phyloP scores from a whole-genome alignment of 352 stramenopile species.

The Phytophthora pistaciae region DNA sequence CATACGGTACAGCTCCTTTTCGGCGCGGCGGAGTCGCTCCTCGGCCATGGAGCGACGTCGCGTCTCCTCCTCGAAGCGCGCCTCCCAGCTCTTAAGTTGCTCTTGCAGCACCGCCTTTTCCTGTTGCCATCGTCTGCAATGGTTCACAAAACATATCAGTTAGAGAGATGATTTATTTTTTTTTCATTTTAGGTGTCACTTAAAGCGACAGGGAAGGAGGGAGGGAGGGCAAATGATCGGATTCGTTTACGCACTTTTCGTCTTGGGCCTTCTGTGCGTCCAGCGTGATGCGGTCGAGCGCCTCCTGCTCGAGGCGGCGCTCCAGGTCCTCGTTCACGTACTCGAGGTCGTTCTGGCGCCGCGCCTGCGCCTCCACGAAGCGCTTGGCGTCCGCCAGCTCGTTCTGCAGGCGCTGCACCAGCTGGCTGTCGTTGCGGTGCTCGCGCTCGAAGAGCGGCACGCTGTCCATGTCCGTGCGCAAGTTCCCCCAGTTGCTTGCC shows the following conservation, averaged over 20 bases:
- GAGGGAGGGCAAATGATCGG: neutral
- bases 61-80: slow-evolving; percentile 81
- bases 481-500: slow-evolving; percentile 61
- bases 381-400: slow-evolving; percentile 87
- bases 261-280: slow-evolving; percentile 86
- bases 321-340: slow-evolving; percentile 91
- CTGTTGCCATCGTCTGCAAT: slow-evolving; percentile 67
- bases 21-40: slow-evolving; percentile 79
- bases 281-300: slow-evolving; percentile 84
- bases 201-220: slow-evolving; percentile 16
- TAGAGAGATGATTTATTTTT: neutral
- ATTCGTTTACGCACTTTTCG: slow-evolving; percentile 62
- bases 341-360: slow-evolving; percentile 87
- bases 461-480: slow-evolving; percentile 78
- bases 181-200: neutral
- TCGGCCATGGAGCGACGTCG: slow-evolving; percentile 75
- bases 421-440: slow-evolving; percentile 85
- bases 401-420: slow-evolving; percentile 86
- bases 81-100: slow-evolving; percentile 74
- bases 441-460: slow-evolving; percentile 89
- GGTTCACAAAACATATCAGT: neutral
- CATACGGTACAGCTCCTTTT: slow-evolving; percentile 92
- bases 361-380: slow-evolving; percentile 83
- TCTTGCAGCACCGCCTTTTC: slow-evolving; percentile 71
- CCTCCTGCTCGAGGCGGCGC: slow-evolving; percentile 82